A percentile compares a stretch with the other conserved stretches of the same genome.
These are phyloP conservation scores for Phytopythium boreale DNA, from an alignment of 352 stramenopile genomes.

Conservation along the genomic window DNA sequence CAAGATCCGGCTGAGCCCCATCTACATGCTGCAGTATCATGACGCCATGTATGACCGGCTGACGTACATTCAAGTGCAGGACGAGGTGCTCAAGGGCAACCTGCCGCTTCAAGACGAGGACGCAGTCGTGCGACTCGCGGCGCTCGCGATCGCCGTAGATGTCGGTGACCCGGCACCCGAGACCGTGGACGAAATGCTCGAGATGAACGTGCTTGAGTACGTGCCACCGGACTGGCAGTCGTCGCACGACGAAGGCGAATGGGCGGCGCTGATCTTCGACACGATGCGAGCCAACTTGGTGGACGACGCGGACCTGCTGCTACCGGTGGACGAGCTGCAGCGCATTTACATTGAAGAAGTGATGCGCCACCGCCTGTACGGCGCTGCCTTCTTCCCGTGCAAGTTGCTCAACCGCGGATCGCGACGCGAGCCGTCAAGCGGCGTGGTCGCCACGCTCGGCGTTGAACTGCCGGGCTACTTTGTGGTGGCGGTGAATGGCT, in stretches of 20 bases:
- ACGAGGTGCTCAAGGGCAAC: conserved; percentile 90
- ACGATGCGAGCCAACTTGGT: conserved; percentile 51
- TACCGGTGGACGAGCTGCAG: conserved; percentile 58
- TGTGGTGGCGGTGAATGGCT: conserved; percentile 86
- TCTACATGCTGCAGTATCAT: conserved; percentile 79
- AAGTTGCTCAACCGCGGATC: conserved; percentile 42
- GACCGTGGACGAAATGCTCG: conserved; percentile 55
- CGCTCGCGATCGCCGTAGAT: conserved; percentile 82
- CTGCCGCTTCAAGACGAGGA: conserved; percentile 80
- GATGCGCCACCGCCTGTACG: conserved; percentile 80
- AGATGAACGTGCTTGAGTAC: conserved; percentile 83
- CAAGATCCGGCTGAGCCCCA: conserved; percentile 89
- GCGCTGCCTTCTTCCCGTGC: conserved; percentile 85
- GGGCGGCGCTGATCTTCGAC: conserved; percentile 71
- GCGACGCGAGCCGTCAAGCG: conserved; percentile 12
- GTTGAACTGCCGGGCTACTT: conserved; percentile 83
- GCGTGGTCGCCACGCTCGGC: conserved; percentile 22
- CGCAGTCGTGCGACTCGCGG: conserved; percentile 68
- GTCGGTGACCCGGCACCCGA: conserved; percentile 51
- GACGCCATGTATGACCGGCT: conserved; percentile 84
- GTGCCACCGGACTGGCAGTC: conserved; percentile 75
- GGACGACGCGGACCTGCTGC: conserved; percentile 34
- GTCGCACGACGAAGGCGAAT: conserved; percentile 72
- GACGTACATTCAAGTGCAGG: conserved; percentile 89
- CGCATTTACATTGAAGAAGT: conserved; percentile 84